Percentiles rank a stretch among this genome's conserved stretches.
Evolutionary conservation across 257 asterid species (phyloP).

Genomic region (Ajuga chamaepitys): DNA sequence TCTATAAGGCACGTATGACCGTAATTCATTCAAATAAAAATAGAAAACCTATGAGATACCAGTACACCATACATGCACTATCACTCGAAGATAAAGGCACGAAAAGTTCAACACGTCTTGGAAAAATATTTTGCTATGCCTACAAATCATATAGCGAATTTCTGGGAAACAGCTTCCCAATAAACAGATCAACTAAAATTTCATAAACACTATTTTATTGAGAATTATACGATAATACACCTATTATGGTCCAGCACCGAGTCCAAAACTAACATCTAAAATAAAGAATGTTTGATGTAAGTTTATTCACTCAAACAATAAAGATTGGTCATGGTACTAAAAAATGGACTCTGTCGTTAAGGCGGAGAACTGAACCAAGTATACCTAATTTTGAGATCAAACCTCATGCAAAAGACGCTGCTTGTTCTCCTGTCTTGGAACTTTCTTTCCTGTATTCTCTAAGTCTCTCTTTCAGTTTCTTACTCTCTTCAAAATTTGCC

Average conservation of each 20-base stretch:
- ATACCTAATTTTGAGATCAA: neutral
- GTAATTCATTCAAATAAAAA: too few species aligned
- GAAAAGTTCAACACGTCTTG: too few species aligned
- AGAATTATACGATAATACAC: too few species aligned
- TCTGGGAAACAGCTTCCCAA: neutral
- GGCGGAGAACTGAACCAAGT: neutral
- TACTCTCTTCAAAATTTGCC: slow-evolving; percentile 85
- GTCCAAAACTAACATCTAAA: too few species aligned
- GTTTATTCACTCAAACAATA: neutral
- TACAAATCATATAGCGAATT: neutral
- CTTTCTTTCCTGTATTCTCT: slow-evolving; percentile 23
- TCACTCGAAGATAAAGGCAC: too few species aligned
- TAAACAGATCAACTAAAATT: too few species aligned
- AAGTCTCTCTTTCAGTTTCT: slow-evolving; percentile 35
- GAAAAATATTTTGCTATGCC: neutral
- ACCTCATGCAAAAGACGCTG: neutral
- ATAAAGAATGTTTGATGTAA: neutral
- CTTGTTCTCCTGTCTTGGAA: slow-evolving; percentile 10
- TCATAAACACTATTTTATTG: too few species aligned
- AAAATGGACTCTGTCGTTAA: neutral
- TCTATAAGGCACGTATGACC: too few species aligned
- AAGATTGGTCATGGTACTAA: neutral
- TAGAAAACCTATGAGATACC: too few species aligned
- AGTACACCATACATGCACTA: too few species aligned
- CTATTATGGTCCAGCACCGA: too few species aligned